phyloP scores from a whole-genome alignment of 306 rosid species.

The Quillaja saponaria region DNA sequence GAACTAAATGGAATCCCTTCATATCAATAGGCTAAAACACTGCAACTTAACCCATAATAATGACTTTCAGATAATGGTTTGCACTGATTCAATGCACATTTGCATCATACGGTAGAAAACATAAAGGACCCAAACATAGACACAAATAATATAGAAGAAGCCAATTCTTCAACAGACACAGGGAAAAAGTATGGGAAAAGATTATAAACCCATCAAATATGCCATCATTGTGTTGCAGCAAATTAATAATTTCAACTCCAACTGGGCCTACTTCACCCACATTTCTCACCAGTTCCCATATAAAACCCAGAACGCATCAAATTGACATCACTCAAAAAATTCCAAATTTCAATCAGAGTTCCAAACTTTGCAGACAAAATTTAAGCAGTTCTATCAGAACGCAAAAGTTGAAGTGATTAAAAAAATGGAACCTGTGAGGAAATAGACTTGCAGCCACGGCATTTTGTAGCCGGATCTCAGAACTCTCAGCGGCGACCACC shows the following conservation, averaged over 20 bases:
- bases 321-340: not conserved
- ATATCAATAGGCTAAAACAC: not conserved
- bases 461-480: conserved; percentile 82
- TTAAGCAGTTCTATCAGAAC: not conserved
- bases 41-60: no score
- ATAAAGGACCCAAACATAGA: no score
- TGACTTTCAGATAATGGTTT: no score
- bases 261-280: not conserved
- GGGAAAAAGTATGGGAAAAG: no score
- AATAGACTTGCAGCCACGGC: conserved; percentile 66
- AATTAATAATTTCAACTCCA: not conserved
- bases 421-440: conserved; percentile 62
- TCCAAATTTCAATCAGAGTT: not conserved
- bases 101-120: no score
- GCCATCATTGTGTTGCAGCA: no score
- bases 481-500: conserved; percentile 57
- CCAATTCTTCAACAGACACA: no score
- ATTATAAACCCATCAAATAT: no score
- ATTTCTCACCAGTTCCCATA: not conserved
- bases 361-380: not conserved
- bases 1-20: not conserved
- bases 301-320: not conserved
- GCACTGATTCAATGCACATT: no score
- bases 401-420: not conserved
- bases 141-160: no score